phyloP scores from a whole-genome alignment of 23 red algal genomes.

The Porphyridium purpureum region DNA sequence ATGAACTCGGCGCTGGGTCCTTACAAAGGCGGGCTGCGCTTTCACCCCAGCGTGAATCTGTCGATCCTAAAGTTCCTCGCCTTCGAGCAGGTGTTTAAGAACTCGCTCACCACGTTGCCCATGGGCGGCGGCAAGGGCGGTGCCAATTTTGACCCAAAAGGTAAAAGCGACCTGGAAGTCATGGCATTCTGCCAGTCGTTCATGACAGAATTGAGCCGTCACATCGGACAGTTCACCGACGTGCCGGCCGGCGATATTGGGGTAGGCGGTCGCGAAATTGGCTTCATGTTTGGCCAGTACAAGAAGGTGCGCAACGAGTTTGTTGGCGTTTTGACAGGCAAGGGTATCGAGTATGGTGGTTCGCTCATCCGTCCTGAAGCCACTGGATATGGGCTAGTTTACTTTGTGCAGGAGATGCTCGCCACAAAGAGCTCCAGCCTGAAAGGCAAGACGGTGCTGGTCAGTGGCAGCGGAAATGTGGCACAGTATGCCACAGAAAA shows the following conservation, averaged over 20 bases:
- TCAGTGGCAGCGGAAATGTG: not conserved
- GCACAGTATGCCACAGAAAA: constrained; percentile 4
- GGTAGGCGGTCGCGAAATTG: constrained; percentile 8
- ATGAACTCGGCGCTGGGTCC: constrained; percentile 2
- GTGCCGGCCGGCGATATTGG: constrained; percentile 13
- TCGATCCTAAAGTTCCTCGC: constrained; percentile 9
- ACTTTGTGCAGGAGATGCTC: not conserved
- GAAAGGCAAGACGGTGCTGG: not conserved
- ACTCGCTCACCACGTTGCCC: constrained; percentile 7
- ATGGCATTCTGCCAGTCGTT: constrained; percentile 7
- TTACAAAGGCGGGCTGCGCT: constrained; percentile 5
- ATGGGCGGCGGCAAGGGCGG: constrained; percentile 10
- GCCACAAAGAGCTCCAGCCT: not conserved
- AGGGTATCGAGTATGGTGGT: constrained; percentile 2
- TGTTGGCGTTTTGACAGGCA: constrained; percentile 8
- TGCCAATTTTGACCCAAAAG: constrained; percentile 5
- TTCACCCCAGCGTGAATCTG: constrained; percentile 1
- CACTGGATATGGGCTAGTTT: constrained; percentile 7
- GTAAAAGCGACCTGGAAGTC: constrained; percentile 1
- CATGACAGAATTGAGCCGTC: constrained; percentile 1
- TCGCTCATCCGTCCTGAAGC: constrained; percentile 5
- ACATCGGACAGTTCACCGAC: constrained; percentile 2
- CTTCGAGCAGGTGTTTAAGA: constrained; percentile 10
- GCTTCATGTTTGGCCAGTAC: constrained; percentile 6
- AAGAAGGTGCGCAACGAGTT: not conserved